Base-by-base conservation (phyloP, 2,329 filamentous ascomycete genomes). In the Arthrobotrys pseudoclavata region DNA sequence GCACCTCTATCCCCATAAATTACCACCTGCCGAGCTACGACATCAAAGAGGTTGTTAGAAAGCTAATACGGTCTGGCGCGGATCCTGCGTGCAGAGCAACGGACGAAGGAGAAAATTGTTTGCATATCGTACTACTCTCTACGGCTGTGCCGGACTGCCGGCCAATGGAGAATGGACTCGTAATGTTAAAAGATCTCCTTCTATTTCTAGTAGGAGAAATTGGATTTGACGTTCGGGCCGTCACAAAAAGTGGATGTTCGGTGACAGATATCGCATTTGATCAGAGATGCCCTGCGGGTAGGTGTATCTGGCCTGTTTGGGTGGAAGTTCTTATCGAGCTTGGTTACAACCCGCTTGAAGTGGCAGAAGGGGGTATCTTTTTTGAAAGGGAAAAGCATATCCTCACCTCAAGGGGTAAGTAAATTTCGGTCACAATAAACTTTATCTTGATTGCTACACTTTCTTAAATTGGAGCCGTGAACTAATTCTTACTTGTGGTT, bases 221-320 rank as follows among this genome's bases (percentile, higher is more conserved):
- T 7, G 37, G n/a, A 5, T 10, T 64, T 15, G 69, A 72, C 18
- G 20, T 72, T 4, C 40, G n/a, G n/a, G 60, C 18, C 0, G 5
- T 12, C 2, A 26, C 60, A 50, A 26, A 48, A 26, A 1, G 1
- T 12, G 60, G 69, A 4, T 20, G 4, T 0, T 37, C 69, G 6
- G 69, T 72, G 0, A 37, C 60, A 7, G 69, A 72, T 31, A 7
- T 34, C 1, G 69, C 37, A 29, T 12, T 60, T 4, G 45, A 13
- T 5, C 7, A 9, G 1, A 57, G 3, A 47, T 64, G 48, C 15
- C 47, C 48, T 6, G 4, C 22, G 0, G 60, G 60, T 15, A 37
- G 31, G n/a, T 72, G 69, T 29, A 9, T 72, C 3, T 64, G 69
- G 69, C 22, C 48, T 1, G 13, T 60, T 2, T 72, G 69, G 69